Evolutionary conservation across 208 protist genomes (phyloP).

Genomic region (Crithidia fasciculata): DNA sequence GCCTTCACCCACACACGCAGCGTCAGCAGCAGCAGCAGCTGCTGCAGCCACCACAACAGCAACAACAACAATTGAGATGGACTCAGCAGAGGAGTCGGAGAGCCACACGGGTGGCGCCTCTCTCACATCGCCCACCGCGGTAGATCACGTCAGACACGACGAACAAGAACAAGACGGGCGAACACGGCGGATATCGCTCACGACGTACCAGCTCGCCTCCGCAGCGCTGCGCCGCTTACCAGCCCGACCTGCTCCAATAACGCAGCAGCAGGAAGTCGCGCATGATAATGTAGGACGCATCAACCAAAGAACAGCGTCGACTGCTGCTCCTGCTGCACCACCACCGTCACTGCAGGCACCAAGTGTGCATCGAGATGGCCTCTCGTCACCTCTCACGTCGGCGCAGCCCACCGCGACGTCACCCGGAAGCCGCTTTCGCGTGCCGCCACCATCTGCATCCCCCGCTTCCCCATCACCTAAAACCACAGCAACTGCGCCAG

Average conservation of each 20-base stretch:
- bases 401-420: neutral
- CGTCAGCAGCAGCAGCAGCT: neutral
- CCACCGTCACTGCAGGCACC: too few relatives aligned
- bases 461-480: neutral
- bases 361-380: too few relatives aligned
- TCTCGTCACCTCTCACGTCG: neutral
- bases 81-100: conserved; percentile 10
- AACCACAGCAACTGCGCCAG: neutral
- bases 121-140: too few relatives aligned
- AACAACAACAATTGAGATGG: conserved; percentile 13
- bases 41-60: neutral
- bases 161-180: too few relatives aligned
- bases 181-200: neutral
- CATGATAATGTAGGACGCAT: too few relatives aligned
- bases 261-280: too few relatives aligned
- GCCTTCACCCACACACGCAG: conserved; percentile 5
- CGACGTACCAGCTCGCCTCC: conserved; percentile 21
- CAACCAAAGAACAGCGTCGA: neutral
- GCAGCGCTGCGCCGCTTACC: conserved; percentile 25
- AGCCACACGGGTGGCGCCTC: neutral
- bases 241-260: neutral
- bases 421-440: neutral
- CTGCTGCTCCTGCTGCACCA: neutral
- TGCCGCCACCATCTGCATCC: neutral
- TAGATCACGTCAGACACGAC: too few relatives aligned